These are phyloP conservation scores for Coemansia sp. DNA, from an alignment of 192 early-diverging fungal species.

Conservation along the genomic window DNA sequence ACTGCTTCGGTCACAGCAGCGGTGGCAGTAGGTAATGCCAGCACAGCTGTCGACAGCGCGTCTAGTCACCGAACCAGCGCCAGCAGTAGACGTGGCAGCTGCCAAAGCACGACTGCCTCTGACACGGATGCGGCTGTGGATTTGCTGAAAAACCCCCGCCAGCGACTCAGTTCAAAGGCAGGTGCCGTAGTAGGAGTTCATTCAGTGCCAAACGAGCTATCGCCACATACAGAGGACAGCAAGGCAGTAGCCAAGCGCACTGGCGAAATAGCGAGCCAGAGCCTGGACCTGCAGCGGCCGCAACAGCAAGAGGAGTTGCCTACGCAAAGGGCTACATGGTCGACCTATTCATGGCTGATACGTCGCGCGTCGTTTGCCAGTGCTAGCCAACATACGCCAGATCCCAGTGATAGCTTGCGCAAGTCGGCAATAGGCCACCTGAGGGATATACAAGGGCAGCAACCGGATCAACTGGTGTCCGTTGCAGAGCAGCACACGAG, in stretches of 20 bases:
- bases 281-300: not conserved
- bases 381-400: not conserved
- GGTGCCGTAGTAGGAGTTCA: constrained; percentile 8
- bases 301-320: not conserved
- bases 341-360: not conserved
- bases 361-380: not conserved
- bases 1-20: not conserved
- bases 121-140: not conserved
- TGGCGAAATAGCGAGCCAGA: not conserved
- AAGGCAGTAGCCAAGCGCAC: not conserved
- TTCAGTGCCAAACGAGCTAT: not conserved
- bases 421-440: not conserved
- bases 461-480: not conserved
- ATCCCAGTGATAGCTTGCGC: not conserved
- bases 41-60: constrained; percentile 1
- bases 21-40: not conserved
- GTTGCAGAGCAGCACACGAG: not conserved
- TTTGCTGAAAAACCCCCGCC: not conserved
- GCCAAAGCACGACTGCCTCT: not conserved
- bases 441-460: not conserved
- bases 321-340: not conserved
- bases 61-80: not conserved
- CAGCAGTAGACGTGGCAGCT: constrained; percentile 5
- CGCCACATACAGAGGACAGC: not conserved
- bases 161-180: not conserved